Conservation (phyloP, 1,284 basidiomycete genomes). For the Coniferiporia sulphurascens region DNA sequence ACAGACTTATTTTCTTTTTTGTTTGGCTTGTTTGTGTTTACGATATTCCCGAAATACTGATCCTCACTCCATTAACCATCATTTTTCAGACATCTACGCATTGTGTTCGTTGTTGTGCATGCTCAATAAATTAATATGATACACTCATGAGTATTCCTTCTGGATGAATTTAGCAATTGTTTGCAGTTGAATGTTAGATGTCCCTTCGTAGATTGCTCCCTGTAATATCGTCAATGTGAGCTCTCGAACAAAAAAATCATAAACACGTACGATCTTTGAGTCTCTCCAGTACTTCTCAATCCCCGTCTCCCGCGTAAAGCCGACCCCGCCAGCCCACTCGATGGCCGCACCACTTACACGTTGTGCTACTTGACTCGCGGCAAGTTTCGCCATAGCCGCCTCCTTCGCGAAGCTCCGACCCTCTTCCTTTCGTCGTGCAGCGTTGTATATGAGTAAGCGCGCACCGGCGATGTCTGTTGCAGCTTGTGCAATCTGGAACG, state of each 20-base stretch:
- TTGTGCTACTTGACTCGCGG: slow-evolving; percentile 86
- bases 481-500: slow-evolving; percentile 89
- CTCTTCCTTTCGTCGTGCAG: slow-evolving; percentile 90
- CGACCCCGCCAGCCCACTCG: slow-evolving; percentile 95
- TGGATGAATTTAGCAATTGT: slow-evolving; percentile 93
- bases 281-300: slow-evolving; percentile 95
- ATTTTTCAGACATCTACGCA: not conserved
- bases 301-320: slow-evolving; percentile 92
- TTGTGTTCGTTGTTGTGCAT: not conserved
- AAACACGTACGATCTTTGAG: slow-evolving; percentile 81
- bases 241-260: not conserved
- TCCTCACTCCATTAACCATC: not conserved
- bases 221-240: slow-evolving; percentile 27
- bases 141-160: slow-evolving; percentile 61
- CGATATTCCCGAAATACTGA: not conserved
- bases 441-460: slow-evolving; percentile 94
- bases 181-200: slow-evolving; percentile 93
- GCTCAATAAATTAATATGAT: not conserved
- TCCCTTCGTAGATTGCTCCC: slow-evolving; percentile 94
- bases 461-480: slow-evolving; percentile 90
- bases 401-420: slow-evolving; percentile 85
- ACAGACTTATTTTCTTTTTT: not conserved
- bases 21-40: not conserved
- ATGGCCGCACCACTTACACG: slow-evolving; percentile 85
- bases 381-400: slow-evolving; percentile 96